Evolutionary conservation across 192 early-diverging fungal species (phyloP).

Genomic region (Podila epigama): DNA sequence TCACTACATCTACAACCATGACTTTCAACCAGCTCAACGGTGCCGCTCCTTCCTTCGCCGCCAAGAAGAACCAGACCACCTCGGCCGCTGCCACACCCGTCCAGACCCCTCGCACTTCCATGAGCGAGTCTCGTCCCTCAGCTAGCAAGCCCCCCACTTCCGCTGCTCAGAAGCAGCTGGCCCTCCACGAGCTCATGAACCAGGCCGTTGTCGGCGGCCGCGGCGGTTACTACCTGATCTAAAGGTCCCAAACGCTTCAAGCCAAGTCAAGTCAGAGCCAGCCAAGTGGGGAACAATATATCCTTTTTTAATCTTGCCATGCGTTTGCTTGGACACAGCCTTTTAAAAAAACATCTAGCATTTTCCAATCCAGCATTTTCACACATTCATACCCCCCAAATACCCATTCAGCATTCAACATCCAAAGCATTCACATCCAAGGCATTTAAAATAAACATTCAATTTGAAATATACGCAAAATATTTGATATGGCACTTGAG

Average conservation of each 20-base stretch:
- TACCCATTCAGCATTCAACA: too few species aligned
- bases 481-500: too few species aligned
- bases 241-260: not conserved
- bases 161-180: not conserved
- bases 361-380: too few species aligned
- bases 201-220: not conserved
- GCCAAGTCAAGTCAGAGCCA: not conserved
- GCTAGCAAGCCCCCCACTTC: not conserved
- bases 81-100: conserved; percentile 8
- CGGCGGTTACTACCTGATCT: not conserved
- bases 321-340: too few species aligned
- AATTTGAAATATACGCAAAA: too few species aligned
- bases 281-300: too few species aligned
- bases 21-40: conserved; percentile 14
- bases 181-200: not conserved
- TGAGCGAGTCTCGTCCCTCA: conserved; percentile 1
- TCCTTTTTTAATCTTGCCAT: too few species aligned
- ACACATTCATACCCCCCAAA: too few species aligned
- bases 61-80: conserved; percentile 30
- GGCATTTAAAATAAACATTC: too few species aligned
- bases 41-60: not conserved
- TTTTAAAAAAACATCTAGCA: too few species aligned
- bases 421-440: too few species aligned
- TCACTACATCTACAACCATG: conserved; percentile 3
- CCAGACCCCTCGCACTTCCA: conserved; percentile 7